Base-by-base conservation (phyloP, 768 basidiomycete genomes). In the Pisolithus orientalis region DNA sequence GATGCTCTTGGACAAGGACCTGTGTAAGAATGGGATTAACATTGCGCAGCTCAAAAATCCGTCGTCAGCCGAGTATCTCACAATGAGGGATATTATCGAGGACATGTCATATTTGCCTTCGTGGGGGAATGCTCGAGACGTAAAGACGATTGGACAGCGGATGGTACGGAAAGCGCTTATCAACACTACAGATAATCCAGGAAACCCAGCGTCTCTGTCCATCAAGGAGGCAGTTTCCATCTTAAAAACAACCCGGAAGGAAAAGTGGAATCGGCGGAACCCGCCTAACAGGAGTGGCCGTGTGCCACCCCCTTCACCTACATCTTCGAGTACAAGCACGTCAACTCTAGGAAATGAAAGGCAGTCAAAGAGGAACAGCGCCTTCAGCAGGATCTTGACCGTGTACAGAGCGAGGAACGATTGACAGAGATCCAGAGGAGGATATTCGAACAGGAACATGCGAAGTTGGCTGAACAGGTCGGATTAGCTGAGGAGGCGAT, bases 61-160 rank as follows among this genome's bases (percentile, higher is more conserved):
- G 2, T 46, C 59, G 0, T 72, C 66, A 16, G 27, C 39, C 1
- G 57, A 53, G 4, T 74, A 74, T 56, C 9, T 39, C 10, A 59
- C 68, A 40, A 73, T 83, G 70, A 60, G 65, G 17, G 56, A 53
- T 1, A 25, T 75, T 9, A 57, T 85, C 50, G 52, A 62, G 6
- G 53, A 72, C 13, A 68, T 85, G 55, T 69, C 78, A 7, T 39
- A 53, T 9, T 65, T 84, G 1, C 68, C 72, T 4, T 76, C 77
- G 1, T 87, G 85, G 85, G 85, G 84, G 13, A 87, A 87, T 46
- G 85, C 84, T 3, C 75, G 84, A 6, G 85, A 87, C 54, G 72
- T 85, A 62, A 70, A 77, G 49, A 78, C 77, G 0, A 65, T 84
- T 4, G 65, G 79, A 0, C 78, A 76, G 59, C 63, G 72, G 43